These are phyloP conservation scores for Akanthomyces muscarius DNA, from an alignment of 2,329 filamentous ascomycete species.

Conservation along the genomic window DNA sequence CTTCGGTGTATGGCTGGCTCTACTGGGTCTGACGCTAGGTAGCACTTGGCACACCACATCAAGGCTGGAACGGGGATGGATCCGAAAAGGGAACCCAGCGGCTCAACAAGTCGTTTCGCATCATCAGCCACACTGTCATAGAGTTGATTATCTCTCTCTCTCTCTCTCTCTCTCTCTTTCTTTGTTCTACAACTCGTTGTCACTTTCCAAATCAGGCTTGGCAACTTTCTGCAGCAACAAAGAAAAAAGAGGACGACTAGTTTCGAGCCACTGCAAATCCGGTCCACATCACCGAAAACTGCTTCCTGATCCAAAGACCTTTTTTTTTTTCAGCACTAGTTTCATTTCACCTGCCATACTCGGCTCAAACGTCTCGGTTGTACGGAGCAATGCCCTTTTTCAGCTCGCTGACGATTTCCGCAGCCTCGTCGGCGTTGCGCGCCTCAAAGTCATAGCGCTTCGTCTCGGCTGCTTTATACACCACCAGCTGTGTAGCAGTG, in stretches of 20 bases:
- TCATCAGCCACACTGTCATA: conserved; percentile 10
- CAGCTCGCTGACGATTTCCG: conserved; percentile 75
- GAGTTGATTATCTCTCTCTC: background rate
- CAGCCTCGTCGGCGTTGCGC: conserved; percentile 65
- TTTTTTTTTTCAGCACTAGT: background rate
- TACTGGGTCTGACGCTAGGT: too few relatives aligned
- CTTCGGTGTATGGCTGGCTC: background rate
- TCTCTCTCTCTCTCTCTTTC: background rate
- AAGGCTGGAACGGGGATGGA: background rate
- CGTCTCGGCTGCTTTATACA: conserved; percentile 70
- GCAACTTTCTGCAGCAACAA: too few relatives aligned
- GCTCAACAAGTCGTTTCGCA: background rate
- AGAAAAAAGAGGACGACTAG: background rate
- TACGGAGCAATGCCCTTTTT: conserved; percentile 71
- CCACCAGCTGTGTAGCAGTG: conserved; percentile 49
- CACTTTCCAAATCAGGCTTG: background rate
- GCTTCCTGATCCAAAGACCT: background rate
- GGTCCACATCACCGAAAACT: background rate
- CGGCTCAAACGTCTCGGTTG: conserved; percentile 39
- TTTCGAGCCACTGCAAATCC: background rate
- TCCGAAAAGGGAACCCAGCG: background rate
- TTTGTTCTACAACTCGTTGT: background rate
- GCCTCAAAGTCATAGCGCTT: conserved; percentile 85
- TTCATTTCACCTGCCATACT: background rate
- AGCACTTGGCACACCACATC: background rate